Evolutionary conservation across 2,329 filamentous ascomycete genomes (phyloP), one percentile per base, ranked within the genome.

Genomic region (Exophiala oligosperma): DNA sequence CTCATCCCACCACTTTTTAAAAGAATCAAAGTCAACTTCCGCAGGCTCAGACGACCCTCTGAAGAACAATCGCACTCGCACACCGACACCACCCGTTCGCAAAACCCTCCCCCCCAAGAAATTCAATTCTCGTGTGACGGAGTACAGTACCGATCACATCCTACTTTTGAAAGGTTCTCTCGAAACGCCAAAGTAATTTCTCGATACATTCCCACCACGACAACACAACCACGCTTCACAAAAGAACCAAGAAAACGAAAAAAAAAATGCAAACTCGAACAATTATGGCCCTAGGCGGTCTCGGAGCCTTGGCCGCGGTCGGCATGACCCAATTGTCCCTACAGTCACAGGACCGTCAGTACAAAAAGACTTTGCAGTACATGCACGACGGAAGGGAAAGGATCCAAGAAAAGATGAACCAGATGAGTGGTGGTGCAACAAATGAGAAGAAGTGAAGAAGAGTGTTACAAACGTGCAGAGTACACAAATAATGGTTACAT

Each of bases 321-420:
- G 59, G 49, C n/a, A 32, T 67, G 28, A 66, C 62, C 23, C 61
- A 64, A 26, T 54, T 66, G 59, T 64, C 63, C 50, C 51, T 65
- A 38, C 53, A 60, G 43, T 64, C 65, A 1, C 61, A 65, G 49
- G 63, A 67, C 49, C 65, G 65, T 14, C 62, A 67, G 46, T 67
- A 66, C 63, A 66, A 65, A 56, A 67, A 65, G 52, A 65, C 65
- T 1, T 52, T 67, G 17, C 52, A 61, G 49, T 67, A 67, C 58
- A 67, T 67, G 65, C 65, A 67, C 44, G 62, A 67, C 26, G 65
- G 60, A 8, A 48, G 64, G 41, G 65, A 67, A 23, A 62, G 59
- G 63, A 56, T 64, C 48, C 46, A 57, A 38, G 56, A 62, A 47
- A 61, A 57, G 54, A 63, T 65, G 56, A 62, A 60, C 37, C 29